Base-by-base conservation (phyloP, 2,329 filamentous ascomycete genomes). In the Neonectria sp. region DNA sequence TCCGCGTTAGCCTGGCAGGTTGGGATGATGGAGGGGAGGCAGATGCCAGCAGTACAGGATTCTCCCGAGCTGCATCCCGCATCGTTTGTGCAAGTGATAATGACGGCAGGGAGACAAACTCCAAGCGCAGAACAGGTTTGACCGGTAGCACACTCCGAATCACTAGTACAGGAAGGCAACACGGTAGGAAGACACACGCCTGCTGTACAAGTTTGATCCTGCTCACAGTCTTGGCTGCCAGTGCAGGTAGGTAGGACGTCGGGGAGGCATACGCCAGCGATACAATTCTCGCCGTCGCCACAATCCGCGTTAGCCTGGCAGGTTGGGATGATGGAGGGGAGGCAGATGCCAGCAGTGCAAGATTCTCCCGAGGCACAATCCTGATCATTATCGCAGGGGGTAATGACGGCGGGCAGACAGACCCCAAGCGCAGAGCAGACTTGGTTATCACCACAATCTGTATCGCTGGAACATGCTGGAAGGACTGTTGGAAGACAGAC, bases 101-200 rank as follows among this genome's bases (percentile, higher is more conserved):
- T 33, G 51, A 25, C 6, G 3, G 5, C 6, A 4, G 63, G 63
- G 7, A 65, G 51, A 40, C 63, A 65, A 43, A 65, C 31, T 4
- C 58, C 58, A 6, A 57, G 37, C 6, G 17, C 37, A n/a, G 51
- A 53, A 13, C 51, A 53, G 1, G 29, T 17, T 24, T 35, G 17
- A 1, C 51, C 51, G 2, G n/a, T 15, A 17, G n/a, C 8, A 13
- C 63, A 65, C 5, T 60, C 21, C 1, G 33, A n/a, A 5, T 61
- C 35, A 6, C 17, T 24, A 8, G 51, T 49, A 12, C 63, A 65
- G 17, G 37, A 6, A 1, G 56, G 56, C 6, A 65, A 25, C n/a
- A 56, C 31, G 4, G 37, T 21, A 1, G 63, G 63, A n/a, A 65
- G 52, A 49, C 63, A 65, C 4, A 65, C 57, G 12, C 56, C 55